Evolutionary conservation across 139 green algal genomes (phyloP).

Genomic region (Gonium pectorale): DNA sequence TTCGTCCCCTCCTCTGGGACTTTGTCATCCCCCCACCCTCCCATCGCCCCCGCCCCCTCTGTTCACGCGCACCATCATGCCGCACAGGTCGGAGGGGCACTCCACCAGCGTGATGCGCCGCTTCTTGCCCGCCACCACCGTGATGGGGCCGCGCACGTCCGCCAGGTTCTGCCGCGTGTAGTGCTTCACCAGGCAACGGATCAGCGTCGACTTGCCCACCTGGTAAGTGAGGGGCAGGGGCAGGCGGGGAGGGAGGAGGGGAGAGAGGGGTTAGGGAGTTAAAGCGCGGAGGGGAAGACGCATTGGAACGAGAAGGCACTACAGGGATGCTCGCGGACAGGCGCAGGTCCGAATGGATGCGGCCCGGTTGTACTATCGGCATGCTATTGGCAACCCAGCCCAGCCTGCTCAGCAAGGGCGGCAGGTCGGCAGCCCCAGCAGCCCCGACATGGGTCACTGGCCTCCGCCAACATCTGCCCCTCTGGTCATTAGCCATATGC

Average conservation of each 20-base stretch:
- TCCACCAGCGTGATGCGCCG: slow-evolving; percentile 96
- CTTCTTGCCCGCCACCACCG: slow-evolving; percentile 92
- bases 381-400: no score
- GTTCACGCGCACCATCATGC: slow-evolving; percentile 29
- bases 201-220: slow-evolving; percentile 95
- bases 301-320: no score
- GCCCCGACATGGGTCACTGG: no score
- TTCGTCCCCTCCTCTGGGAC: not conserved
- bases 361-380: no score
- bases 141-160: slow-evolving; percentile 94
- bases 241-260: not conserved
- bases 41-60: not conserved
- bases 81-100: slow-evolving; percentile 87
- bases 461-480: no score
- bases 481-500: no score
- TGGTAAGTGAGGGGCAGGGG: slow-evolving; percentile 16
- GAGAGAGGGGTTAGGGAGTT: not conserved
- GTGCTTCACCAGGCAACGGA: slow-evolving; percentile 95
- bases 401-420: no score
- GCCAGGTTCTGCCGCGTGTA: slow-evolving; percentile 92
- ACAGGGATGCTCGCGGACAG: no score
- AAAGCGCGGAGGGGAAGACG: no score
- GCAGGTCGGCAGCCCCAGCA: no score
- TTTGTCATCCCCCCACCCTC: not conserved
- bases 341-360: no score